Evolutionary conservation across 1,284 basidiomycete genomes (phyloP).

Genomic region (Leccinum pachyderme): DNA sequence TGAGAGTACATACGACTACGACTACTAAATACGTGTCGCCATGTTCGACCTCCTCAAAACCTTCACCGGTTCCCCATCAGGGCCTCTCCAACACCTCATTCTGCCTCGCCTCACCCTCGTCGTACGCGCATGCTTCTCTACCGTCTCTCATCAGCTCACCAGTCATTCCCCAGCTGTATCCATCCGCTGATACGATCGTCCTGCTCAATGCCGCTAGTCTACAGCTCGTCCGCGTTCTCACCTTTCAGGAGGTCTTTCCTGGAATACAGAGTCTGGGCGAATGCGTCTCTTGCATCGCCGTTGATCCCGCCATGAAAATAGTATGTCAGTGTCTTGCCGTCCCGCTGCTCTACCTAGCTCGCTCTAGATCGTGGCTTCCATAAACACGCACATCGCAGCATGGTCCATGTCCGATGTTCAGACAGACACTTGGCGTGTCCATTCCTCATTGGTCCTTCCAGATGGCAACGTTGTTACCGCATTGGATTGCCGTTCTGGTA

Average conservation of each 20-base stretch:
- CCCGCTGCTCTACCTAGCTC: not conserved
- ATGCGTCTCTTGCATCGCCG: constrained; percentile 57
- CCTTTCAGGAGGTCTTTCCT: constrained; percentile 77
- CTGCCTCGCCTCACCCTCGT: constrained; percentile 55
- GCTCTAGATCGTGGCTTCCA: constrained; percentile 66
- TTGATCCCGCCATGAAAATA: constrained; percentile 75
- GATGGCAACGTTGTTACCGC: constrained; percentile 54
- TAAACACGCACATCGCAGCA: constrained; percentile 61
- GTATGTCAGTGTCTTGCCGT: constrained; percentile 43
- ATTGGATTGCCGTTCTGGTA: constrained; percentile 72
- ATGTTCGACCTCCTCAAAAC: constrained; percentile 63
- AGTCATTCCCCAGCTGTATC: constrained; percentile 52
- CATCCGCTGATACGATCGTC: constrained; percentile 65
- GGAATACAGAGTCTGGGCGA: constrained; percentile 44
- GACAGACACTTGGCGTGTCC: constrained; percentile 67
- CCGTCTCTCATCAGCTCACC: not conserved
- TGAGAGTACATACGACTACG: constrained; percentile 9
- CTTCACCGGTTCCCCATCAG: constrained; percentile 58
- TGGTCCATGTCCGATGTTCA: constrained; percentile 70
- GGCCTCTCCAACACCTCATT: constrained; percentile 53
- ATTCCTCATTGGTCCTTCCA: constrained; percentile 69
- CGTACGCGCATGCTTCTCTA: constrained; percentile 40
- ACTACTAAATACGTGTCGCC: not conserved
- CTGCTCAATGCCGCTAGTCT: constrained; percentile 66
- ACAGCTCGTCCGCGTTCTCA: constrained; percentile 60